Evolutionary conservation across 1,139 yeast species (phyloP).

Genomic region (Suhomyces ambrosiae): DNA sequence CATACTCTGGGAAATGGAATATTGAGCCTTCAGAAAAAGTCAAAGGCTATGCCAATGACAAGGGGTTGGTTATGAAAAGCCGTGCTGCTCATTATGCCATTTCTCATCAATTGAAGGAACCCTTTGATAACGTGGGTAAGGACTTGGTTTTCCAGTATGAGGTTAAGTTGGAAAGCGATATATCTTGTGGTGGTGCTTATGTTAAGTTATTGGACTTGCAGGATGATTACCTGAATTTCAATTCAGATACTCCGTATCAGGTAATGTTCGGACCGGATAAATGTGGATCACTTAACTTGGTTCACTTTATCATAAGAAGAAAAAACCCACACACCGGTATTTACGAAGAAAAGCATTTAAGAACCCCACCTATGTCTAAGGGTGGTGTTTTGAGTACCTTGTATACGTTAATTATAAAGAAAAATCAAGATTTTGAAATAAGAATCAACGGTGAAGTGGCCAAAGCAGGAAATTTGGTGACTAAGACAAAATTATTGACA

Average conservation of each 20-base stretch:
- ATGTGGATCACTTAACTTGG: conserved; percentile 79
- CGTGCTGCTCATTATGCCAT: conserved; percentile 83
- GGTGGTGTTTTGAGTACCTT: conserved; percentile 59
- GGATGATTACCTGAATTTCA: conserved; percentile 46
- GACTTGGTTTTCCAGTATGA: conserved; percentile 87
- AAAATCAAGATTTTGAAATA: conserved; percentile 70
- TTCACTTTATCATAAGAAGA: conserved; percentile 72
- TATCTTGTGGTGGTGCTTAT: conserved; percentile 88
- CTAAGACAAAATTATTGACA: conserved; percentile 47
- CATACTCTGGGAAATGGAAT: conserved; percentile 74
- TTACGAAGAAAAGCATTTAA: conserved; percentile 68
- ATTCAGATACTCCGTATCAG: conserved; percentile 70
- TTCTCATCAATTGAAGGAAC: conserved; percentile 55
- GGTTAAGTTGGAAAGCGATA: conserved; percentile 75
- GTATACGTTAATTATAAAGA: conserved; percentile 73
- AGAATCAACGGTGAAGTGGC: conserved; percentile 78
- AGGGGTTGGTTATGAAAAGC: conserved; percentile 73
- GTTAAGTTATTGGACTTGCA: conserved; percentile 65
- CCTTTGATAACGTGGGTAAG: conserved; percentile 56
- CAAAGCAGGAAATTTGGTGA: conserved; percentile 66
- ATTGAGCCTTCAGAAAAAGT: conserved; percentile 55
- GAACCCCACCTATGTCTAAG: conserved; percentile 67
- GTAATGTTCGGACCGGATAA: conserved; percentile 94
- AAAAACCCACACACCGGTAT: conserved; percentile 55
- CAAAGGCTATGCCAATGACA: conserved; percentile 64